Conservation (phyloP, 805 yeast genomes). For the Candida dendrica region DNA sequence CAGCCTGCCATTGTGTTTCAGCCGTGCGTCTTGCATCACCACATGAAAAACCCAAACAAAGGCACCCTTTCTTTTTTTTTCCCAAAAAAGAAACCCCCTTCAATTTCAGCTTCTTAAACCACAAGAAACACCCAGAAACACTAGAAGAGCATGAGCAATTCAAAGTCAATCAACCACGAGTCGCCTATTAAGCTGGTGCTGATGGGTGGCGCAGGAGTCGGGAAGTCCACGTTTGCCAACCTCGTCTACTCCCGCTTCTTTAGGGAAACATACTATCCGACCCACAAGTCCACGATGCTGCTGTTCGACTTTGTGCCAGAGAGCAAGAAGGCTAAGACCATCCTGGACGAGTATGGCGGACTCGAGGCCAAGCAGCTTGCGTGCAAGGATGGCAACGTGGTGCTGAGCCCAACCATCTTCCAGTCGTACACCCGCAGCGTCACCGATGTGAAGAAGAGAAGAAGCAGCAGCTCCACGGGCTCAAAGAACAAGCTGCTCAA, state of each 20-base stretch:
- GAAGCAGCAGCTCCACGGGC: constrained; percentile 6
- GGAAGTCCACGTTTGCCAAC: constrained; percentile 53
- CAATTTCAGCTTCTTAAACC: too few relatives aligned
- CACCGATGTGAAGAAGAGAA: constrained; percentile 6
- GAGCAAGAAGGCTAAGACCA: constrained; percentile 28
- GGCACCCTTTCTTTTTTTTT: too few relatives aligned
- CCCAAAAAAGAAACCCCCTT: too few relatives aligned
- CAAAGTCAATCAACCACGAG: constrained; percentile 4
- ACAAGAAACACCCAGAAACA: too few relatives aligned
- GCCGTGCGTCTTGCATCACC: too few relatives aligned
- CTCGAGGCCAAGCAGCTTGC: constrained; percentile 29
- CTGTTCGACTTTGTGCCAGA: constrained; percentile 47
- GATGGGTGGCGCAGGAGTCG: constrained; percentile 51
- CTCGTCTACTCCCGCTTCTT: constrained; percentile 40
- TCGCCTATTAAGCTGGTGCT: constrained; percentile 52
- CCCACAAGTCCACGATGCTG: constrained; percentile 52
- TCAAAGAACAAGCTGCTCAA: constrained; percentile 9
- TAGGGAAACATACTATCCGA: constrained; percentile 71
- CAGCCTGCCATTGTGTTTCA: too few relatives aligned
- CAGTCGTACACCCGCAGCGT: constrained; percentile 21
- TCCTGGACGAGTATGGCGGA: constrained; percentile 42
- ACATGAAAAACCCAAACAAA: too few relatives aligned
- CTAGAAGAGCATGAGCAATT: not conserved
- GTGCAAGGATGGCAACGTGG: constrained; percentile 20
- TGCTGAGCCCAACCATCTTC: constrained; percentile 31